These are phyloP conservation scores for Conticribra weissflogii DNA, from an alignment of 108 stramenopile genomes.

Conservation along the genomic window DNA sequence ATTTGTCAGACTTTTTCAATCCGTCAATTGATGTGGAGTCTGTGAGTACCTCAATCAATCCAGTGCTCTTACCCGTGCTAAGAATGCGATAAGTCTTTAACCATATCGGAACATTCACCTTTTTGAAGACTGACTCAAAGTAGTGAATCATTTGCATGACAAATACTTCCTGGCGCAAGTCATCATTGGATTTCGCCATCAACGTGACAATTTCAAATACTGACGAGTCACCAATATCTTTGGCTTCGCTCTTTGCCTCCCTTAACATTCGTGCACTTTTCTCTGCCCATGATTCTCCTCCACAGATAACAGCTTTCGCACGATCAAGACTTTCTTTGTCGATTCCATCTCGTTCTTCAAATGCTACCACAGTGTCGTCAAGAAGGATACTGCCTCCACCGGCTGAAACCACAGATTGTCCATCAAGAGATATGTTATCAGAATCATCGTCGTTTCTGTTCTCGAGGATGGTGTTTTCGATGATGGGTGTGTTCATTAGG, in stretches of 20 bases:
- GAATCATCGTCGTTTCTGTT: constrained; percentile 42
- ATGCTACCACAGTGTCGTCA: constrained; percentile 53
- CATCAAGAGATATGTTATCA: constrained; percentile 51
- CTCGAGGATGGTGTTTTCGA: constrained; percentile 60
- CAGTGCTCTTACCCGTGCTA: constrained; percentile 91
- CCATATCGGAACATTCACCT: constrained; percentile 87
- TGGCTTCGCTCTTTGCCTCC: constrained; percentile 44
- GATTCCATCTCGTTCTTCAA: constrained; percentile 64
- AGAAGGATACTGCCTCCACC: constrained; percentile 61
- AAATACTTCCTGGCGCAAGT: constrained; percentile 97
- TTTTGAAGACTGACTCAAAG: constrained; percentile 93
- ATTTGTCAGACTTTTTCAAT: constrained; percentile 92
- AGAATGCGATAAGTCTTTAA: constrained; percentile 97
- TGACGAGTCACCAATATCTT: constrained; percentile 41
- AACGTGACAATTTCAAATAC: constrained; percentile 69
- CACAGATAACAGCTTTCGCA: constrained; percentile 73
- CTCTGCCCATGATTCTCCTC: constrained; percentile 85
- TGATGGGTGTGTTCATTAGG: constrained; percentile 27
- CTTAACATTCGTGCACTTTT: constrained; percentile 83
- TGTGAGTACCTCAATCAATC: constrained; percentile 90
- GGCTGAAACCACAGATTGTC: constrained; percentile 55
- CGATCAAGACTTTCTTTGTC: constrained; percentile 65
- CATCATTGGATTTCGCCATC: constrained; percentile 98
- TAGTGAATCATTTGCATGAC: constrained; percentile 98
- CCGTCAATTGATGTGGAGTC: constrained; percentile 95